Base-by-base conservation (phyloP, 805 yeast species). In the Saccharomycopsis fermentans region DNA sequence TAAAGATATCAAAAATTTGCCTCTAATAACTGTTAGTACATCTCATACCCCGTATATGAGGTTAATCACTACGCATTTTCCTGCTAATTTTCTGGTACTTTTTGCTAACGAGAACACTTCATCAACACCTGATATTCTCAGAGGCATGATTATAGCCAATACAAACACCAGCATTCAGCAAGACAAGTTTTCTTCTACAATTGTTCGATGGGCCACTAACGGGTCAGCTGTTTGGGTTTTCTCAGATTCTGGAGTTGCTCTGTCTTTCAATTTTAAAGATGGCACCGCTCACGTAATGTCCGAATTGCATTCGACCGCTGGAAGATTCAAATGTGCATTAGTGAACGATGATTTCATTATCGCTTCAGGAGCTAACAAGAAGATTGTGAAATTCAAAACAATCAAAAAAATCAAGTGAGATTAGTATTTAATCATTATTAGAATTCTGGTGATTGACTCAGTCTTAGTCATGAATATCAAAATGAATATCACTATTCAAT, bases 41-140 rank as follows among this genome's bases (percentile, higher is more conserved):
- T 83, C 90, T 1, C 92, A 88, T 65, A 77, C 80, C 14, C 96
- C 96, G 3, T 86, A 76, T 65, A 81, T 87, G 87, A 70, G 96
- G 63, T 63, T 87, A 12, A 77, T 89, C 1, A 68, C 87, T 0
- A 75, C 83, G 0, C 67, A 73, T 34, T 61, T 83, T n/a, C 80
- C 82, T 58, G 60, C 73, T 68, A 55, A 47, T n/a, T n/a, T 55
- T n/a, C 51, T 26, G 17, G 39, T 26, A 9, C 48, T 34, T 24
- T 9, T 21, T 29, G 27, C 16, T 19, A 4, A n/a, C 19, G 6
- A 27, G 16, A 52, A 19, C 9, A 34, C 14, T n/a, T 26, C 17
- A 14, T 52, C 9, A 21, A 1, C 48, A 4, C 36, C 32, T 21
- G 68, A 70, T 52, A 61, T 64, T 4, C 14, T 67, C 4, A 64